phyloP scores from a whole-genome alignment of 805 yeast genomes.

The Ogataea nitratoaversa region DNA sequence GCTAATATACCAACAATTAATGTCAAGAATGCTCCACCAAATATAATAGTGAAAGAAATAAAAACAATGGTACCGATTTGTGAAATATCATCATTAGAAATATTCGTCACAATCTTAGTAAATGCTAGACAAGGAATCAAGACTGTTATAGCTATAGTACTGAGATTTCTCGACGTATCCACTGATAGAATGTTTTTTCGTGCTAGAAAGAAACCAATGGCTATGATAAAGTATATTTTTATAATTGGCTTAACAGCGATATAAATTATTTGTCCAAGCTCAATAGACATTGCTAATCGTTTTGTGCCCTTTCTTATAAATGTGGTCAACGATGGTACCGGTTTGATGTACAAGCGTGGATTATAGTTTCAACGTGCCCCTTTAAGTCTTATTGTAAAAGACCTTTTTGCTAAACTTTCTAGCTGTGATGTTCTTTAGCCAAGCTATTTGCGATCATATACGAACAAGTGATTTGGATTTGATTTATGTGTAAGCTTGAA shows the following conservation, averaged over 20 bases:
- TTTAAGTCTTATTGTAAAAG: too few species aligned
- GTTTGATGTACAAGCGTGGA: too few species aligned
- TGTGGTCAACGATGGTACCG: too few species aligned
- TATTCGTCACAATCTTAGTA: constrained; percentile 62
- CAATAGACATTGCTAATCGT: constrained; percentile 5
- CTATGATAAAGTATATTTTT: constrained; percentile 71
- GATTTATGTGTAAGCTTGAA: too few species aligned
- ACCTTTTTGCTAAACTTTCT: too few species aligned
- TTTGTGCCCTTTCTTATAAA: too few species aligned
- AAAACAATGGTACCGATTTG: constrained; percentile 62
- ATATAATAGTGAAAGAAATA: constrained; percentile 41
- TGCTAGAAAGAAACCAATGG: constrained; percentile 62
- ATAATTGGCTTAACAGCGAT: constrained; percentile 82
- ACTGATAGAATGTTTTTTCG: constrained; percentile 59
- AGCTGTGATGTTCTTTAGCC: too few species aligned
- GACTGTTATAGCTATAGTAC: constrained; percentile 63
- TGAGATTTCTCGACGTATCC: constrained; percentile 63
- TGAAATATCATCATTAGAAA: constrained; percentile 65
- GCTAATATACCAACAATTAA: constrained; percentile 40
- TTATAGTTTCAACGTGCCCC: too few species aligned
- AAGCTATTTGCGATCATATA: too few species aligned
- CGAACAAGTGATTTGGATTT: too few species aligned
- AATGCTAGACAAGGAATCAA: constrained; percentile 75
- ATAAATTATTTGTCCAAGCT: constrained; percentile 65
- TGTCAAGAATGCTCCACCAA: constrained; percentile 41